phyloP scores from a whole-genome alignment of 129 eudicot genomes.

The Arctium lappa region DNA sequence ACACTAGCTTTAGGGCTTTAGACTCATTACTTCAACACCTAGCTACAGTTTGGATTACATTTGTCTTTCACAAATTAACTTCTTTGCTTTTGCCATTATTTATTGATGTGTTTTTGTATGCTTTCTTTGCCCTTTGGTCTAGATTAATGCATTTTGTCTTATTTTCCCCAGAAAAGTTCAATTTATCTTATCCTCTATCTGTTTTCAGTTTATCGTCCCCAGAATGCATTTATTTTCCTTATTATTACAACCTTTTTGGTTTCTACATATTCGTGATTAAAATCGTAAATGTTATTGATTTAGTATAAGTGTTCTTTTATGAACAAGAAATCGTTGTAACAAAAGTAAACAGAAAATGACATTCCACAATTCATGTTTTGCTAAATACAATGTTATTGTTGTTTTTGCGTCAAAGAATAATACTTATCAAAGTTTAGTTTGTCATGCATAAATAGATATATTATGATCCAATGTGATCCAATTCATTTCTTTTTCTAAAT shows the following conservation, averaged over 20 bases:
- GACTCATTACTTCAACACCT: background rate
- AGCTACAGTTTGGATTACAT: background rate
- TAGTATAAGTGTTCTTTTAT: background rate
- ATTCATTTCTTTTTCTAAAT: no score
- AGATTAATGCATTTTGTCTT: background rate
- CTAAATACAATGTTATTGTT: background rate
- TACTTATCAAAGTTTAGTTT: no score
- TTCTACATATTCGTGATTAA: background rate
- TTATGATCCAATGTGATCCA: background rate
- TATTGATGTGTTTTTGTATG: background rate
- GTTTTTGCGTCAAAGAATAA: background rate
- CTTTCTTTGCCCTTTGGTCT: background rate
- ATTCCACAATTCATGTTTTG: background rate
- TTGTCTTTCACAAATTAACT: background rate
- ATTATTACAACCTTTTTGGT: background rate
- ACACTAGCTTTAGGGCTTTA: background rate
- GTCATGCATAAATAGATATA: no score
- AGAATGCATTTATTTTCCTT: background rate
- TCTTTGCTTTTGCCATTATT: background rate
- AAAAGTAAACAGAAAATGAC: background rate
- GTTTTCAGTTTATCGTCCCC: background rate
- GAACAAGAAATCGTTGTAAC: background rate
- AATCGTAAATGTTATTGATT: background rate
- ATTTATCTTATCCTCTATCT: background rate
- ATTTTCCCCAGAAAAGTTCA: background rate